Evolutionary conservation across 1,284 basidiomycete genomes (phyloP).

Genomic region (Apiotrichum montevideense): DNA sequence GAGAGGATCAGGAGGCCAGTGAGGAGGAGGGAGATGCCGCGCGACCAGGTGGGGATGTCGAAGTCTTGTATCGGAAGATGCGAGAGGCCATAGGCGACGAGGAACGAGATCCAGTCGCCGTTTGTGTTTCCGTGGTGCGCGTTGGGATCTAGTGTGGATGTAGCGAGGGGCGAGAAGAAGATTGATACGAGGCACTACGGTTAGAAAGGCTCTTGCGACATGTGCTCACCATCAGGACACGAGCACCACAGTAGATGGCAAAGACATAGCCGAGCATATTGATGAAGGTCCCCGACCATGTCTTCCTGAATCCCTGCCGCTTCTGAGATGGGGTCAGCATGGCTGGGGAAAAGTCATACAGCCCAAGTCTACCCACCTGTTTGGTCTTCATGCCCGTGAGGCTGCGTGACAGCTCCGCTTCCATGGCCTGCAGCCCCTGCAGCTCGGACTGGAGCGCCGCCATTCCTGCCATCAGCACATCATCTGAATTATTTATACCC

Average conservation of each 20-base stretch:
- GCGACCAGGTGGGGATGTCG: slow-evolving; percentile 40
- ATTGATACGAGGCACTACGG: slow-evolving; percentile 39
- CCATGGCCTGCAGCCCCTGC: slow-evolving; percentile 40
- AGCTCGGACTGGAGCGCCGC: slow-evolving; percentile 33
- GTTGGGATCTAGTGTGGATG: slow-evolving; percentile 15
- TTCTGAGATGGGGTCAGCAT: slow-evolving; percentile 13
- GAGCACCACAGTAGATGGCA: slow-evolving; percentile 43
- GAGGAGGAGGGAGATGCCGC: slow-evolving; percentile 44
- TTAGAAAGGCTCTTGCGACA: slow-evolving; percentile 33
- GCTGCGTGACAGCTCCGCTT: slow-evolving; percentile 33
- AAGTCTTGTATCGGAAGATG: slow-evolving; percentile 39
- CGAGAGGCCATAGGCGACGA: slow-evolving; percentile 39
- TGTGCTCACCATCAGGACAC: slow-evolving; percentile 38
- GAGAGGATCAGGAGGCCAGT: slow-evolving; percentile 43
- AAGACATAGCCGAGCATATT: slow-evolving; percentile 42
- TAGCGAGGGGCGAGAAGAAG: slow-evolving; percentile 32
- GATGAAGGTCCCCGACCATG: slow-evolving; percentile 37
- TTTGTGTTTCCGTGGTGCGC: slow-evolving; percentile 36
- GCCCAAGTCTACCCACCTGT: slow-evolving; percentile 21
- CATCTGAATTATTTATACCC: not conserved
- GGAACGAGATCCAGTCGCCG: slow-evolving; percentile 48
- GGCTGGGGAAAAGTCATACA: no score
- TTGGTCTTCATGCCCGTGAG: slow-evolving; percentile 37
- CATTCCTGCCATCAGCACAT: slow-evolving; percentile 8
- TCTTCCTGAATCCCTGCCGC: slow-evolving; percentile 41